Evolutionary conservation across 1,284 basidiomycete genomes (phyloP).

Genomic region (Apiotrichum mycotoxinovorans): DNA sequence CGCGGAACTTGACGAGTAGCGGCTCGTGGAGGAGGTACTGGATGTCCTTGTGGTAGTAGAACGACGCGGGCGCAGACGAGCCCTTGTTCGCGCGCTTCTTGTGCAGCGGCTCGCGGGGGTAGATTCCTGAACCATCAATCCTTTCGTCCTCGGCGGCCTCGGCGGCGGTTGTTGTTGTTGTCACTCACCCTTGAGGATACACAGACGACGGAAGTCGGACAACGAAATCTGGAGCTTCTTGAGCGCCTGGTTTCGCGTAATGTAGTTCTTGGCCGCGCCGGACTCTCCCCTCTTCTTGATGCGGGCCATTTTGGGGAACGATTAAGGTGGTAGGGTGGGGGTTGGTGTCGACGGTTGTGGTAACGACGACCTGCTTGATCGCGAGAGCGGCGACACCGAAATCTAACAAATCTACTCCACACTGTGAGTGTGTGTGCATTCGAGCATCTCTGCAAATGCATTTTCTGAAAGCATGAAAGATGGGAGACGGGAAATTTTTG

Average conservation of each 20-base stretch:
- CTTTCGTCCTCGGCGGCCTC: no score
- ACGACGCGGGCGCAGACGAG: conserved; percentile 91
- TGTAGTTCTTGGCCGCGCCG: conserved; percentile 90
- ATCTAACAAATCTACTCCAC: not conserved
- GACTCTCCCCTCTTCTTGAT: conserved; percentile 85
- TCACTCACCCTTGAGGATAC: conserved; percentile 87
- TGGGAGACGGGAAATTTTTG: conserved; percentile 15
- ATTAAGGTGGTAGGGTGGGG: not conserved
- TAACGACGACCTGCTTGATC: not conserved
- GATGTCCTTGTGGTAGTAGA: conserved; percentile 99
- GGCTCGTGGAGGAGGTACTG: conserved; percentile 97
- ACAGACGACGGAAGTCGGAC: conserved; percentile 93
- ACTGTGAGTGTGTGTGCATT: not conserved
- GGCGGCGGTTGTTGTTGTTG: no score
- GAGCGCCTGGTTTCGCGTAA: conserved; percentile 83
- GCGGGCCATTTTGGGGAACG: conserved; percentile 65
- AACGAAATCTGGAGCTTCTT: conserved; percentile 95
- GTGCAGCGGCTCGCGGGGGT: conserved; percentile 89
- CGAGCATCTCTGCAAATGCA: not conserved
- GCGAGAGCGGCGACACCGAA: not conserved
- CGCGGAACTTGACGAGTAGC: conserved; percentile 86
- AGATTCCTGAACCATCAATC: no score
- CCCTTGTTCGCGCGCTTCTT: conserved; percentile 97
- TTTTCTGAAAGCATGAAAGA: not conserved
- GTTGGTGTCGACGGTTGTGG: conserved; percentile 1